phyloP scores from a whole-genome alignment of 768 basidiomycete genomes.

The Trametes punicea region DNA sequence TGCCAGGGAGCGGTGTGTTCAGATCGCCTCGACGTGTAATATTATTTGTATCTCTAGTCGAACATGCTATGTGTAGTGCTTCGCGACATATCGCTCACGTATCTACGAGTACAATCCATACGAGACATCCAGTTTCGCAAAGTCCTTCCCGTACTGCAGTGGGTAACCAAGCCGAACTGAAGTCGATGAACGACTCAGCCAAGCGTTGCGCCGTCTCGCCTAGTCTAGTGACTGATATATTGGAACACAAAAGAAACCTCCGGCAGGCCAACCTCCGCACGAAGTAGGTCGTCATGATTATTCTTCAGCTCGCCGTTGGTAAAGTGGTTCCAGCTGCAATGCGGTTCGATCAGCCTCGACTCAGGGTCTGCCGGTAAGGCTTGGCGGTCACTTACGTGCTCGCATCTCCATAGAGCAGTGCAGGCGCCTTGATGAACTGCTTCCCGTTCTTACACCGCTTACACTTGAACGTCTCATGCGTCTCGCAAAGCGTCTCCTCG shows the following conservation, averaged over 20 bases:
- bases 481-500: constrained; percentile 82
- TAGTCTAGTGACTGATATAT: constrained; percentile 78
- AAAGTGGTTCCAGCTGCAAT: constrained; percentile 92
- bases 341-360: neutral
- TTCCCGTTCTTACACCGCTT: constrained; percentile 85
- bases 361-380: neutral
- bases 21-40: constrained; percentile 23
- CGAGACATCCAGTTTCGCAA: neutral
- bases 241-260: constrained; percentile 97
- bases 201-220: neutral
- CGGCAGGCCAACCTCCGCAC: constrained; percentile 79
- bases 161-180: neutral
- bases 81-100: neutral
- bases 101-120: constrained; percentile 11
- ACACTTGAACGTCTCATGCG: constrained; percentile 98
- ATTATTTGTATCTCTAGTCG: constrained; percentile 26
- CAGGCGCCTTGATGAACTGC: constrained; percentile 79
- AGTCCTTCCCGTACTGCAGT: no score
- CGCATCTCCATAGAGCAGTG: constrained; percentile 91
- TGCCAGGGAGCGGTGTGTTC: neutral
- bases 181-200: neutral
- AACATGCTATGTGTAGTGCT: constrained; percentile 6
- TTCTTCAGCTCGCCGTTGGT: constrained; percentile 82
- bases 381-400: constrained; percentile 69
- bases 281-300: constrained; percentile 93